Percentiles rank a stretch among this genome's conserved stretches.
Evolutionary conservation across 2,329 filamentous ascomycete genomes (phyloP).

Genomic region (Colletotrichum lindemuthianum): DNA sequence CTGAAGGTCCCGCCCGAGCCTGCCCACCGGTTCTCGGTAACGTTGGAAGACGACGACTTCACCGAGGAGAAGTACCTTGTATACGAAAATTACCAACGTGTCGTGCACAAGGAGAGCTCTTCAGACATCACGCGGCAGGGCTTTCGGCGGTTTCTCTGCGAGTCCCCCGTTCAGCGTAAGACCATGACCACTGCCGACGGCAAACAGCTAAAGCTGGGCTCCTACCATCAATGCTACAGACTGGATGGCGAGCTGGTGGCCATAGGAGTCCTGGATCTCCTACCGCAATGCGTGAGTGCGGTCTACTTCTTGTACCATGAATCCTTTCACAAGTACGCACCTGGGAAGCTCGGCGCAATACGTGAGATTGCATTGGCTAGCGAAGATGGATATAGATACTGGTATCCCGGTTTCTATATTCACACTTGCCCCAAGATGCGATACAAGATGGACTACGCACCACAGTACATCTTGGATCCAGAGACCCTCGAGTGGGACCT

Average conservation of each 20-base stretch:
- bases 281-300: slow-evolving; percentile 80
- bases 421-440: slow-evolving; percentile 84
- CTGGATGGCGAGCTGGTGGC: slow-evolving; percentile 81
- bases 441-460: slow-evolving; percentile 84
- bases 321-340: slow-evolving; percentile 74
- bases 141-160: slow-evolving; percentile 79
- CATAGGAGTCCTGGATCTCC: slow-evolving; percentile 79
- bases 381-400: slow-evolving; percentile 77
- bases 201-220: slow-evolving; percentile 68
- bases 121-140: slow-evolving; percentile 67
- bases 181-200: slow-evolving; percentile 58
- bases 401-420: slow-evolving; percentile 86
- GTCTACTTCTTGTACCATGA: slow-evolving; percentile 88
- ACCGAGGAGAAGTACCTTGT: slow-evolving; percentile 80
- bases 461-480: slow-evolving; percentile 79
- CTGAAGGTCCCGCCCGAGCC: slow-evolving; percentile 70
- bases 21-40: slow-evolving; percentile 74
- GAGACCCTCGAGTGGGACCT: slow-evolving; percentile 71
- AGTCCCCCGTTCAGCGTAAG: slow-evolving; percentile 69
- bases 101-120: slow-evolving; percentile 75
- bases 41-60: slow-evolving; percentile 75
- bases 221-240: slow-evolving; percentile 84
- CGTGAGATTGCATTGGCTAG: slow-evolving; percentile 76
- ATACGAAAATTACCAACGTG: slow-evolving; percentile 78
- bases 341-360: slow-evolving; percentile 81